A percentile compares a stretch with the other conserved stretches of the same genome.
Evolutionary conservation across 768 basidiomycete species (phyloP).

Genomic region (Lactifluus subvellereus): DNA sequence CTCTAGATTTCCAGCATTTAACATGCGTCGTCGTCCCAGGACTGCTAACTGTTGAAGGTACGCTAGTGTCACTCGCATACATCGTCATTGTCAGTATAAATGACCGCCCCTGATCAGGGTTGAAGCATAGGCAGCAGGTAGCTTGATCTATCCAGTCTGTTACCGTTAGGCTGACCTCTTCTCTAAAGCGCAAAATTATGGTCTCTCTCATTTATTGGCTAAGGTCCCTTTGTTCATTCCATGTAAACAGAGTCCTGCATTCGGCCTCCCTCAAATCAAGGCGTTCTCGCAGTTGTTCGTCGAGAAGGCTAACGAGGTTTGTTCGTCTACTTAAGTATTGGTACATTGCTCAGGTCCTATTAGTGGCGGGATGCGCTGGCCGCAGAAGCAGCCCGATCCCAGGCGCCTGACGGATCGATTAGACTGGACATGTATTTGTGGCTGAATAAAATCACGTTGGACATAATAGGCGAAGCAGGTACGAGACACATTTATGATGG

Average conservation of each 20-base stretch:
- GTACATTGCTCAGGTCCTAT: not conserved
- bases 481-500: not conserved
- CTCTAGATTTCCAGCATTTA: not conserved
- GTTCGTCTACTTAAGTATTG: not conserved
- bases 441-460: slow-evolving; percentile 18
- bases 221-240: not conserved
- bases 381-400: not conserved
- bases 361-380: slow-evolving; percentile 12
- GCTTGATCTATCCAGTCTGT: not conserved
- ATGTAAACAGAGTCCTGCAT: slow-evolving; percentile 14
- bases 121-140: slow-evolving; percentile 18
- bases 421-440: slow-evolving; percentile 5
- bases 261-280: slow-evolving; percentile 15
- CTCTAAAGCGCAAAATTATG: slow-evolving; percentile 15
- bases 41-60: slow-evolving; percentile 18
- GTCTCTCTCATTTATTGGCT: not conserved
- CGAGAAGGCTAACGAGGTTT: slow-evolving; percentile 21
- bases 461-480: slow-evolving; percentile 20
- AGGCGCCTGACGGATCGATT: slow-evolving; percentile 5
- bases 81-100: not conserved
- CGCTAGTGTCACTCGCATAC: not conserved
- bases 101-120: not conserved
- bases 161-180: not conserved
- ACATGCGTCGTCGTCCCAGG: not conserved
- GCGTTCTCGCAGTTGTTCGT: slow-evolving; percentile 13